phyloP scores from a whole-genome alignment of 1,284 basidiomycete genomes.

The Pholiota adiposa region DNA sequence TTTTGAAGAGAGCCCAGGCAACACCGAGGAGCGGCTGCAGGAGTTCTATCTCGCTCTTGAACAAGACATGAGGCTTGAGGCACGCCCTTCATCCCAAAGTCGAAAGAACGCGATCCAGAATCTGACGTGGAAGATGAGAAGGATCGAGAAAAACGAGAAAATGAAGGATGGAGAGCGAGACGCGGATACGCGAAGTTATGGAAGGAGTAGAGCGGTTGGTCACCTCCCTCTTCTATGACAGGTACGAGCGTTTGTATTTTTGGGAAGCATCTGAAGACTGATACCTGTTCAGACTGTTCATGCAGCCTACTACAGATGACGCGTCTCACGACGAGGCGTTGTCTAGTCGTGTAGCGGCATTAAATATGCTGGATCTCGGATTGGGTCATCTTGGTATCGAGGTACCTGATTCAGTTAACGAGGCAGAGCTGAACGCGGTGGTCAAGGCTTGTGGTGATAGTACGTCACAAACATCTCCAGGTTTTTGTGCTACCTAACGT shows the following conservation, averaged over 20 bases:
- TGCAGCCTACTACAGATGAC: conserved; percentile 71
- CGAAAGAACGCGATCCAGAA: conserved; percentile 28
- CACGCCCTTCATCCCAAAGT: conserved; percentile 18
- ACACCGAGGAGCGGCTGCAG: conserved; percentile 66
- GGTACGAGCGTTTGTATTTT: conserved; percentile 37
- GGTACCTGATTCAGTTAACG: conserved; percentile 50
- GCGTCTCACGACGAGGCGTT: conserved; percentile 86
- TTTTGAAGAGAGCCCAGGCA: conserved; percentile 50
- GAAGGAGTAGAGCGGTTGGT: conserved; percentile 75
- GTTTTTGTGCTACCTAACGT: conserved; percentile 4
- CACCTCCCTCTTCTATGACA: conserved; percentile 75
- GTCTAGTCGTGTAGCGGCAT: conserved; percentile 84
- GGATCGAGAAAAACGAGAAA: conserved; percentile 31
- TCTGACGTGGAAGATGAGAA: conserved; percentile 30
- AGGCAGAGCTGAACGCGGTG: conserved; percentile 66
- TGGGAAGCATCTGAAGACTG: not conserved
- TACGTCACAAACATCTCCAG: conserved; percentile 39
- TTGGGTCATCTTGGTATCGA: conserved; percentile 88
- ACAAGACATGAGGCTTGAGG: conserved; percentile 39
- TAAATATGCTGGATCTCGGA: conserved; percentile 87
- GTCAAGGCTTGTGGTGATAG: conserved; percentile 79
- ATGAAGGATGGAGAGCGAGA: conserved; percentile 41
- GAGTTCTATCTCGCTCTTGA: conserved; percentile 66
- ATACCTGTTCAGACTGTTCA: conserved; percentile 39
- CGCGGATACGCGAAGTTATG: conserved; percentile 57